Evolutionary conservation across 495 filamentous ascomycete species (phyloP), one percentile per base, ranked within the genome.

Genomic region (Daldinia grandis): DNA sequence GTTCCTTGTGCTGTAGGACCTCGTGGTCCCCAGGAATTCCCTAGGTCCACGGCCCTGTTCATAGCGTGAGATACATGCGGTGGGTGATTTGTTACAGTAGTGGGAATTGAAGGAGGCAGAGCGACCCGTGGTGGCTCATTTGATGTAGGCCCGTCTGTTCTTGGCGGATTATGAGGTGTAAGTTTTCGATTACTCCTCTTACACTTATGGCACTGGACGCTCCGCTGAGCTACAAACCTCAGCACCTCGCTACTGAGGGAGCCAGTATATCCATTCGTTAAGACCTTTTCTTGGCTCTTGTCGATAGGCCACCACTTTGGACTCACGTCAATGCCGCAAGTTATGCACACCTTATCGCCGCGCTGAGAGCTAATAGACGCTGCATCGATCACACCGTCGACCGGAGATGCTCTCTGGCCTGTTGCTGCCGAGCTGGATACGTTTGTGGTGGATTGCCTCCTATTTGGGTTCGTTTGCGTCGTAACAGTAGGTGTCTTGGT

Each of bases 231-330:
- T 28, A 84, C 76, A 60, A 86, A 84, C 64, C 78, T 83, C 62
- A 78, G 76, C 0, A 79, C 83, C 69, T 81, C 80, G 1, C 78
- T 74, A 33, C 79, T 78, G 4, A 81, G 47, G 28, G 75, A 76
- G 14, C 78, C 79, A 31, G 72, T 74, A 38, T 82, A 77, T 5
- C 80, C 81, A 64, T 85, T 84, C 3, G 76, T 78, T 4, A 83
- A 74, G 38, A 80, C 72, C 14, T 76, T 76, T 30, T 81, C 81
- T 58, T 83, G 79, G 9, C 62, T 47, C 57, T 80, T 75, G 54
- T 81, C 76, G 37, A 83, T 78, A 33, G 81, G 74, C 79, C 87
- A 87, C 89, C 89, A 91, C 64, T 82, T 86, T 4, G 87, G 88
- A 68, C 86, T 90, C 35, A 86, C 82, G 55, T 88, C 84, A 50